Conservation (phyloP, 495 filamentous ascomycete species). For the Penicillium nucicola region DNA sequence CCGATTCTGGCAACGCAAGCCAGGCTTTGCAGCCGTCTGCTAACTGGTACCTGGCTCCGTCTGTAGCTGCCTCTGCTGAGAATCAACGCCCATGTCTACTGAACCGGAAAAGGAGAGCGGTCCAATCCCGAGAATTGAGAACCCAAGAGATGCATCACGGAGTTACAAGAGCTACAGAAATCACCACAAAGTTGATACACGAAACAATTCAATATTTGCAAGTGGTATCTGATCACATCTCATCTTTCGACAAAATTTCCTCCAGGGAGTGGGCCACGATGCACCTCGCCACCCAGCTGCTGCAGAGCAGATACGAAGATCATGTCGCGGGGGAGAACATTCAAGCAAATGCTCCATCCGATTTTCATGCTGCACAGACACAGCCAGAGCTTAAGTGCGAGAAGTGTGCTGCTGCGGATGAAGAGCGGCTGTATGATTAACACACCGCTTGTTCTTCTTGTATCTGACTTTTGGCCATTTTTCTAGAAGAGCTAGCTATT, state of each 20-base stretch:
- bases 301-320: background rate
- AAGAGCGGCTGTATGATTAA: slow-evolving; percentile 1
- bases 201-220: slow-evolving; percentile 3
- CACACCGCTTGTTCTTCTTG: background rate
- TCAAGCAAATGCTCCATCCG: background rate
- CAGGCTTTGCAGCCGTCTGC: background rate
- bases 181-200: background rate
- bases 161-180: background rate
- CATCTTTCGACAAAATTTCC: background rate
- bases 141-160: background rate
- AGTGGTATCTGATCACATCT: background rate
- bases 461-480: too few species aligned
- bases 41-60: background rate
- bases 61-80: background rate
- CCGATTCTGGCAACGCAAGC: background rate
- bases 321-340: background rate
- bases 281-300: background rate
- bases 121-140: background rate
- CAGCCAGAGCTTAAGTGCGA: background rate
- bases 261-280: background rate
- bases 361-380: background rate
- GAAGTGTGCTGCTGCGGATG: background rate
- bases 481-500: background rate
- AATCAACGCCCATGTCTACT: background rate
- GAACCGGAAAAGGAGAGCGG: background rate